Base-by-base conservation (phyloP, 2,329 filamentous ascomycete genomes). In the Emydomyces testavorans region DNA sequence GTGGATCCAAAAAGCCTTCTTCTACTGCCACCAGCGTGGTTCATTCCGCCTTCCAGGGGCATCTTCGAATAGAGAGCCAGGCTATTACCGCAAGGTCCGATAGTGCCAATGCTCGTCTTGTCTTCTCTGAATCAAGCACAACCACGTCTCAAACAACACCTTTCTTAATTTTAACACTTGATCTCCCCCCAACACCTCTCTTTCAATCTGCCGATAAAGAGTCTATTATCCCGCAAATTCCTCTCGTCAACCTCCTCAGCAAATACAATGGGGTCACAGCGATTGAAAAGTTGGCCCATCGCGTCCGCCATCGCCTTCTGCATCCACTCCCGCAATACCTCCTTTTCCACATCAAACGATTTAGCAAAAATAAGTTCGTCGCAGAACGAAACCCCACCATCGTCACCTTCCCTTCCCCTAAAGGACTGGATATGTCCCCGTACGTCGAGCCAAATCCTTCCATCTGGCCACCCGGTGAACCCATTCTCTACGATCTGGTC, bases 341-440 rank as follows among this genome's bases (percentile, higher is more conserved):
- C 15, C 73, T 92, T 46, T 87, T 98, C 70, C 90, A 98, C 70
- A 82, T 96, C 71, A 96, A 96, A 71, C 87, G 92, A 57, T 98
- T 98, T 74, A 86, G 82, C 56, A 82, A 84, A 56, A 98, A 98
- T 72, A 94, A 95, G 65, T 98, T 98, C 61, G 85, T 98, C 16
- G 79, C 83, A 1, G 90, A 96, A 68, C 84, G 92, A 43, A 98
- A 98, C 65, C 92, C 90, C 1, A 98, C 92, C 7, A 98, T 98
- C 60, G 92, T 98, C 54, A 96, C 90, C 0, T 98, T 96, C 65
- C 86, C 90, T 54, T 83, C 86, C 5, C 78, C 86, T 3, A 77
- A 82, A 61, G 79, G 82, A 35, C 78, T 98, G 6, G 88, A 98
- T 63, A 82, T 95, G 72, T 76, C 81, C 4, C 88, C 89, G 0